Evolutionary conservation across 768 basidiomycete genomes (phyloP).

Genomic region (Rhodotorula kratochvilovae): DNA sequence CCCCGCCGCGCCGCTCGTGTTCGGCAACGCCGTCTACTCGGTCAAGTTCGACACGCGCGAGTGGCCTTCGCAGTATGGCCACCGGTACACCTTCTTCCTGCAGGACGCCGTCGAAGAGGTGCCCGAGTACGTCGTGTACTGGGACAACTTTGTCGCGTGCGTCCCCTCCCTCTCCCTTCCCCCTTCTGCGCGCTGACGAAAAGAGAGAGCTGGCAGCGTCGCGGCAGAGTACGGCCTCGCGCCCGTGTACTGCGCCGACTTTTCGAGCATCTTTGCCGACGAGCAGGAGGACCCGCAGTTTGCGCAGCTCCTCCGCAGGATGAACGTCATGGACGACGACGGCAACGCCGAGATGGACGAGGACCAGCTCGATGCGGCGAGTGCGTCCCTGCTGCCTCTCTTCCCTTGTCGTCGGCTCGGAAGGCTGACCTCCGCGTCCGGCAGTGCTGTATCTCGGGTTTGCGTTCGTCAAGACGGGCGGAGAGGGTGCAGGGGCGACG

Average conservation of each 20-base stretch:
- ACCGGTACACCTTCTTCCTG: conserved; percentile 90
- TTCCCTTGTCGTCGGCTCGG: background rate
- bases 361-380: conserved; percentile 98
- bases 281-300: conserved; percentile 76
- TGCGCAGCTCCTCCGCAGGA: conserved; percentile 71
- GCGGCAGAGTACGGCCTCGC: conserved; percentile 74
- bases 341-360: conserved; percentile 90
- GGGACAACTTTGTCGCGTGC: conserved; percentile 84
- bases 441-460: conserved; percentile 38
- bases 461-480: conserved; percentile 22
- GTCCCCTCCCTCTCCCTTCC: conserved; percentile 38
- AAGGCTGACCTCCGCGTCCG: too few species aligned
- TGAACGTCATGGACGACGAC: conserved; percentile 82
- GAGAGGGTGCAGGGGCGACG: too few species aligned
- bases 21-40: conserved; percentile 85
- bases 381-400: conserved; percentile 53
- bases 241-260: conserved; percentile 75
- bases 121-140: conserved; percentile 93
- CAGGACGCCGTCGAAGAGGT: conserved; percentile 94
- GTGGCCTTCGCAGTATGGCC: conserved; percentile 67
- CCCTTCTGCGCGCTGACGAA: background rate
- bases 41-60: conserved; percentile 69
- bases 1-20: conserved; percentile 63
- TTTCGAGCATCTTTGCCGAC: conserved; percentile 81
- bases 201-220: conserved; percentile 55